These are phyloP conservation scores for Kernera saxatilis DNA, from an alignment of 345 rosid species.

Conservation along the genomic window DNA sequence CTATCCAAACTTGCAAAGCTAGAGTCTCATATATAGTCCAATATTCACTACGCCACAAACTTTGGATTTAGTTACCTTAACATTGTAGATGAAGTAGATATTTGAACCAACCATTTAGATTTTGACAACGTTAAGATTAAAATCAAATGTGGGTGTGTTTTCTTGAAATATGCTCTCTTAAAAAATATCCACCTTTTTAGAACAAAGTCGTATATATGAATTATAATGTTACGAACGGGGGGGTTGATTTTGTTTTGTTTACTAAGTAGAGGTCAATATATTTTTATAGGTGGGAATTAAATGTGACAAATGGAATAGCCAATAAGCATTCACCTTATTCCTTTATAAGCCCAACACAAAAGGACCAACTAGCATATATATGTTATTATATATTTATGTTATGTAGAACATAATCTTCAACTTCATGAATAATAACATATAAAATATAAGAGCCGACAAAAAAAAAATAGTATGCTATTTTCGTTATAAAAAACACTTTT, in stretches of 20 bases:
- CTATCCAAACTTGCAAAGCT: background rate
- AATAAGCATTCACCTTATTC: slow-evolving; percentile 5
- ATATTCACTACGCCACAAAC: background rate
- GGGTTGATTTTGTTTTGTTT: background rate
- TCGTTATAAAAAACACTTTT: background rate
- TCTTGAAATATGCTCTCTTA: background rate
- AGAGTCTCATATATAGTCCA: background rate
- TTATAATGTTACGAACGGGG: background rate
- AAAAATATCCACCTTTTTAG: background rate
- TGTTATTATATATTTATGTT: slow-evolving; percentile 3
- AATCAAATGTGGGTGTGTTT: background rate
- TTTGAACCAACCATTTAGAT: background rate
- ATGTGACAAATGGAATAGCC: slow-evolving; percentile 17
- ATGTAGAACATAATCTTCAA: background rate
- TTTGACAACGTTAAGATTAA: background rate
- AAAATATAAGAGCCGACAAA: background rate
- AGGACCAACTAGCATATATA: slow-evolving; percentile 28
- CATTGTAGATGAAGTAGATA: background rate
- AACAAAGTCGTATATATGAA: background rate
- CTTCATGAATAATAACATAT: no score
- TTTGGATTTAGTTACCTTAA: background rate
- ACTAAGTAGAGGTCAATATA: background rate
- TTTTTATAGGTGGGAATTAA: slow-evolving; percentile 1
- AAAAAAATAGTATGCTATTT: background rate
- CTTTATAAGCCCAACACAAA: slow-evolving; percentile 4